Evolutionary conservation across 2,329 filamentous ascomycete genomes (phyloP).

Genomic region (Cordyceps farinosa): DNA sequence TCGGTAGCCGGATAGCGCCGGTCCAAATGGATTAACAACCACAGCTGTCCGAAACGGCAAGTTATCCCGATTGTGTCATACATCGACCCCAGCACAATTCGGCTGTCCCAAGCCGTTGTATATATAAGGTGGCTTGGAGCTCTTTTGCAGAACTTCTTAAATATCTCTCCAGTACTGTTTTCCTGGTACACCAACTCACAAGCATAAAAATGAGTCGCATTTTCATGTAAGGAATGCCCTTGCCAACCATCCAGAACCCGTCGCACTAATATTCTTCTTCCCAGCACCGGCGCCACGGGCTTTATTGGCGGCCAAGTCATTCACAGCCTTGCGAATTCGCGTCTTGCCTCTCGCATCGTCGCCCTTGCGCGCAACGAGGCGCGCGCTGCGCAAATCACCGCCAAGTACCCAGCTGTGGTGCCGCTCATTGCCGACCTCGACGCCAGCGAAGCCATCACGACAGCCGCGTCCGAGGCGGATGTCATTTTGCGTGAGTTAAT

Average conservation of each 20-base stretch:
- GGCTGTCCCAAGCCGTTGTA: background rate
- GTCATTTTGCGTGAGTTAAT: slow-evolving; percentile 39
- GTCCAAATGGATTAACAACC: slow-evolving; percentile 2
- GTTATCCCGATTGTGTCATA: slow-evolving; percentile 5
- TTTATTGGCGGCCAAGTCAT: slow-evolving; percentile 25
- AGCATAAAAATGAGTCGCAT: slow-evolving; percentile 3
- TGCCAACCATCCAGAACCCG: no score
- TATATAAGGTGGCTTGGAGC: background rate
- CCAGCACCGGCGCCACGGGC: slow-evolving; percentile 23
- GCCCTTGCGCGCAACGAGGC: slow-evolving; percentile 21
- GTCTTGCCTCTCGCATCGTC: slow-evolving; percentile 20
- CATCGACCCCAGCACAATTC: background rate
- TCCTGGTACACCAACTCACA: background rate
- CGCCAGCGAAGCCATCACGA: slow-evolving; percentile 39
- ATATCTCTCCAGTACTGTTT: background rate
- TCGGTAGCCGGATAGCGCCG: background rate
- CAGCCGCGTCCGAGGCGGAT: slow-evolving; percentile 43
- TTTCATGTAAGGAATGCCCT: background rate
- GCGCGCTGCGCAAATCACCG: slow-evolving; percentile 19
- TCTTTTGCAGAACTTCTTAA: background rate
- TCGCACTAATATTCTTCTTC: background rate
- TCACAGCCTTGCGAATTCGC: slow-evolving; percentile 16
- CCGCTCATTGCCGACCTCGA: slow-evolving; percentile 42
- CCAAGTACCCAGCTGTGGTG: slow-evolving; percentile 11
- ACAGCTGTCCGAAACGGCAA: background rate